A percentile compares a stretch with the other conserved stretches of the same genome.
Evolutionary conservation across 1,284 basidiomycete species (phyloP).

Genomic region (Pulveroboletus sp.): DNA sequence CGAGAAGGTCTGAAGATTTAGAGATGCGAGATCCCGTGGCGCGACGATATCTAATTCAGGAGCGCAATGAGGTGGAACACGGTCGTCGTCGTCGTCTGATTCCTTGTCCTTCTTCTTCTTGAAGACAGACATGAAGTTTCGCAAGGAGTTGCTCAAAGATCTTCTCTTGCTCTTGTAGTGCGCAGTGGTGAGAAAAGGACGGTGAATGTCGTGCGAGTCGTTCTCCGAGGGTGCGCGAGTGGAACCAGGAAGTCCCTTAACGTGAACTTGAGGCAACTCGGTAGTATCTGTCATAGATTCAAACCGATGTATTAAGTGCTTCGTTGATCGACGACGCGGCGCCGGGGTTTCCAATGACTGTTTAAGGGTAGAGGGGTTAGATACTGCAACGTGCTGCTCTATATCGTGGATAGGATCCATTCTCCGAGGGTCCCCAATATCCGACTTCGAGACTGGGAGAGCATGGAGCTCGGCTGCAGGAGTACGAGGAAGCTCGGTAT

Average conservation of each 20-base stretch:
- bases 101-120: constrained; percentile 52
- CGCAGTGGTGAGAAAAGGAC: constrained; percentile 16
- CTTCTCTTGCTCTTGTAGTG: constrained; percentile 40
- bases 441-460: constrained; percentile 17
- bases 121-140: constrained; percentile 64
- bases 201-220: constrained; percentile 10
- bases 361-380: not conserved
- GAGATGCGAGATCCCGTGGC: not conserved
- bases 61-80: constrained; percentile 1
- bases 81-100: constrained; percentile 30
- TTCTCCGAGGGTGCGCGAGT: constrained; percentile 15
- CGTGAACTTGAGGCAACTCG: constrained; percentile 12
- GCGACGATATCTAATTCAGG: constrained; percentile 6
- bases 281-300: constrained; percentile 39
- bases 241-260: constrained; percentile 8
- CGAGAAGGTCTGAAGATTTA: constrained; percentile 2
- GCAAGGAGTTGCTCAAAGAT: constrained; percentile 66
- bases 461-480: not conserved
- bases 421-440: constrained; percentile 30
- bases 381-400: not conserved
- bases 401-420: constrained; percentile 12
- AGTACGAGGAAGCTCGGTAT: not conserved
- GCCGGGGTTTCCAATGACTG: constrained; percentile 3
- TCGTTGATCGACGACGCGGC: constrained; percentile 37
- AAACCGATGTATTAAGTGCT: constrained; percentile 45